Conservation (phyloP, 2,329 filamentous ascomycete genomes). For the Aaosphaeria pasadenensis region DNA sequence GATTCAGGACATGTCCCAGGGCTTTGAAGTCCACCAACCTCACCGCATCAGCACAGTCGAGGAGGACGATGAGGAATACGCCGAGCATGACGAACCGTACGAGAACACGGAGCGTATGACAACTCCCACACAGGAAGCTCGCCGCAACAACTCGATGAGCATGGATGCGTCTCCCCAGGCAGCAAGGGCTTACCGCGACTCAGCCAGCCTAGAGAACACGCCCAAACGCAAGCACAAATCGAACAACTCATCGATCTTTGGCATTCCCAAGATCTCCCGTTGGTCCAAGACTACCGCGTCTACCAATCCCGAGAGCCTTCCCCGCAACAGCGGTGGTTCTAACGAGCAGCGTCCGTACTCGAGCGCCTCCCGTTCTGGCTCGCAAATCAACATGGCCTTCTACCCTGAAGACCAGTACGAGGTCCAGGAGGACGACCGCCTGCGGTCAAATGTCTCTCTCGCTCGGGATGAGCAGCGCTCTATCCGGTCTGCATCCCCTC, state of each 20-base stretch:
- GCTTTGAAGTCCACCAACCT: conserved; percentile 56
- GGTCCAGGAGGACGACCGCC: conserved; percentile 57
- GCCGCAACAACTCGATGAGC: conserved; percentile 33
- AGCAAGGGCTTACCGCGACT: conserved; percentile 32
- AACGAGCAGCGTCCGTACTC: conserved; percentile 61
- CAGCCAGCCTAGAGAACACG: conserved; percentile 75
- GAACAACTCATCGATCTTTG: conserved; percentile 72
- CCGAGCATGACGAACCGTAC: conserved; percentile 58
- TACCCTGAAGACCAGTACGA: conserved; percentile 65
- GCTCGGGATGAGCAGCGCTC: conserved; percentile 19
- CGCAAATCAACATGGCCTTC: conserved; percentile 61
- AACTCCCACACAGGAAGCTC: conserved; percentile 58
- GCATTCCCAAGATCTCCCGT: conserved; percentile 80
- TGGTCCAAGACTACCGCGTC: conserved; percentile 97
- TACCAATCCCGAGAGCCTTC: conserved; percentile 75
- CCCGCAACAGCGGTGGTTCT: conserved; percentile 56
- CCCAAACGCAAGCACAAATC: conserved; percentile 86
- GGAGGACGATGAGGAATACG: conserved; percentile 78
- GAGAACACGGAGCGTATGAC: conserved; percentile 59
- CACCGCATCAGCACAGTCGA: conserved; percentile 88
- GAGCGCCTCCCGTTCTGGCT: conserved; percentile 72
- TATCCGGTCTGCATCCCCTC: conserved; percentile 46
- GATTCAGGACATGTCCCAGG: conserved; percentile 44
- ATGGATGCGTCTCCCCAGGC: conserved; percentile 55
- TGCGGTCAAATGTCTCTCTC: conserved; percentile 40